Conservation (phyloP, 257 asterid genomes). For the Petunia axillaris region DNA sequence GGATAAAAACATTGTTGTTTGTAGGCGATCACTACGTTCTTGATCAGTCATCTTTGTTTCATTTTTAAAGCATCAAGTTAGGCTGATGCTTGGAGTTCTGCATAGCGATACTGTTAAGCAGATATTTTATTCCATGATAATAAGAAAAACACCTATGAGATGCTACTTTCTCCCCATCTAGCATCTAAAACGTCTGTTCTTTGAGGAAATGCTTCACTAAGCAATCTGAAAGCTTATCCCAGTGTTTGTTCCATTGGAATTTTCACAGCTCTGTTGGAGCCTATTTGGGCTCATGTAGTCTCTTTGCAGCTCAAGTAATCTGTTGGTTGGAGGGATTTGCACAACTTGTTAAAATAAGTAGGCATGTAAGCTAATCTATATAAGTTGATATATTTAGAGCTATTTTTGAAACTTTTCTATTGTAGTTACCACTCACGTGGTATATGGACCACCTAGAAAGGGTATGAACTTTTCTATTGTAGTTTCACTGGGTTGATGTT, state of each 20-base stretch:
- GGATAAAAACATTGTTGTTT: neutral
- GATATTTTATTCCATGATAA: neutral
- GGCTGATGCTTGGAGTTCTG: neutral
- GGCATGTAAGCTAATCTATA: no score
- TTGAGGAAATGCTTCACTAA: neutral
- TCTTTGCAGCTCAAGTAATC: no score
- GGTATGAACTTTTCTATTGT: no score
- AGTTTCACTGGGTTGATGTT: no score
- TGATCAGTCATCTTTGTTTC: neutral
- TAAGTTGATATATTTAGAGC: no score
- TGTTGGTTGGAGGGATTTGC: no score
- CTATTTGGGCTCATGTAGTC: neutral
- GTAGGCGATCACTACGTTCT: neutral
- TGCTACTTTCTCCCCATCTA: neutral
- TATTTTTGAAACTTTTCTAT: no score
- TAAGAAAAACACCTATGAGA: neutral
- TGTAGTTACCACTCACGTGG: no score
- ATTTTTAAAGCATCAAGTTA: neutral
- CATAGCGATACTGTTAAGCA: neutral
- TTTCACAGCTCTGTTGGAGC: neutral
- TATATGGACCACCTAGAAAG: no score
- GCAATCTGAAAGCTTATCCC: slow-evolving; percentile 11
- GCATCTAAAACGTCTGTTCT: neutral
- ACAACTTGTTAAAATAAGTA: no score
- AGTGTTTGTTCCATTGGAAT: neutral